Evolutionary conservation across 2,329 filamentous ascomycete genomes (phyloP), one percentile per base, ranked within the genome.

Genomic region (Fusarium sp.): DNA sequence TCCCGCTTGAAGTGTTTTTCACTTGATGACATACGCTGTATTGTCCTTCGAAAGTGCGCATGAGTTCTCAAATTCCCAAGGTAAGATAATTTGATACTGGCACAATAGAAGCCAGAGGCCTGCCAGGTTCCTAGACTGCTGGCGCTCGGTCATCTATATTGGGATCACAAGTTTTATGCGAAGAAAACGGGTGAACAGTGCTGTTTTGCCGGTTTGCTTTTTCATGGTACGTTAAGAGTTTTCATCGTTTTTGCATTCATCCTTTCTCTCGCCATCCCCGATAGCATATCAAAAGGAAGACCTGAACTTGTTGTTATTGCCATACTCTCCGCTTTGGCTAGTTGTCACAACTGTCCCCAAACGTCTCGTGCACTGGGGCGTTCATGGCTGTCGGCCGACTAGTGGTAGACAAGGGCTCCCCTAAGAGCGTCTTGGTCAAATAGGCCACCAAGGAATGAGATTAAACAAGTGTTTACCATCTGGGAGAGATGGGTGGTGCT

Each of bases 61-160:
- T 77, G 75, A 77, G 73, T 77, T 69, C 75, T 56, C 75, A 77
- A 77, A 71, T 76, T 50, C 70, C 74, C 47, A 77, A 77, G 75
- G 75, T 77, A 66, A 60, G 66, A 57, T 63, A 16, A 24, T 24
- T n/a, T 50, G 26, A 50, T 64, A 35, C 39, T 24, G 20, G 11
- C 33, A 12, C 10, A 28, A 8, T 8, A n/a, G 12, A 23, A 35
- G n/a, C 21, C 31, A 16, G 35, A 21, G 26, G 31, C 29, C 29
- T 23, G 24, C 23, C 48, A 42, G n/a, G 15, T n/a, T 52, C 35
- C 21, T 37, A 12, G 16, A n/a, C 20, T 37, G 24, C 23, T 24
- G 28, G 38, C 28, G 20, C 42, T 53, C 23, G 31, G n/a, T 11
- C 31, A 49, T 39, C 23, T 39, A n/a, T 26, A 38, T 55, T 49